Base-by-base conservation (phyloP, 106 monocot genomes). In the Dioscorea zingiberensis region DNA sequence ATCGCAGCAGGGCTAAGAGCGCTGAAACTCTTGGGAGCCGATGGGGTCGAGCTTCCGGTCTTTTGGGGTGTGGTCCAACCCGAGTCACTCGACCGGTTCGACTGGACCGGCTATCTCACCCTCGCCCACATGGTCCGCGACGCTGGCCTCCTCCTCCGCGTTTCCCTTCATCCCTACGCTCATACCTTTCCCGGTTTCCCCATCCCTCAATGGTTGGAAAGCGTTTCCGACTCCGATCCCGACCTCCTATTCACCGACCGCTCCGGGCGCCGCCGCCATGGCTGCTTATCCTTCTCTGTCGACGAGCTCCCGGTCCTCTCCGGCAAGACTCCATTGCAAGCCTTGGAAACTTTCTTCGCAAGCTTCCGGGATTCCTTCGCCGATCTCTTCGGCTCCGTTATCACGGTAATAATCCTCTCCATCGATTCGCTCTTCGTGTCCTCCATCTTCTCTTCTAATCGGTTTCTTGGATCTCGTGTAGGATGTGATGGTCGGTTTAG, bases 11-110 rank as follows among this genome's bases (percentile, higher is more conserved):
- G 93, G 0, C 67, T 88, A 19, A 77, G 78, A 26, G 93, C 93
- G 13, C 73, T 93, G 21, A 83, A 85, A 65, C 88, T 88, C 28
- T 59, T 93, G 23, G 93, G 93, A 4, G 81, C 55, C 47, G 51
- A 81, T 18, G 93, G 93, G 25, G 78, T 93, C 7, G 85, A 93
- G 30, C 76, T 93, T 11, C 93, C 89, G 0, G 48, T 93, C 27
- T 86, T 67, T 51, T 89, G 88, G 88, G 77, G 76, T 13, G 62
- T 79, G 21, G 84, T 55, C 24, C 81, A 87, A 74, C 78, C 84
- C 21, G 76, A 83, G 19, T 59, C 68, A 8, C 46, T 65, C 48
- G 76, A 66, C 8, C 46, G 60, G 27, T 73, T 72, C 57, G 46
- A 73, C 24, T 93, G 80, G 83, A 65, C 85, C 30, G 59, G 57